Evolutionary conservation across 129 eudicot species (phyloP), one percentile per base, ranked within the genome.

Genomic region (Logfia minima): DNA sequence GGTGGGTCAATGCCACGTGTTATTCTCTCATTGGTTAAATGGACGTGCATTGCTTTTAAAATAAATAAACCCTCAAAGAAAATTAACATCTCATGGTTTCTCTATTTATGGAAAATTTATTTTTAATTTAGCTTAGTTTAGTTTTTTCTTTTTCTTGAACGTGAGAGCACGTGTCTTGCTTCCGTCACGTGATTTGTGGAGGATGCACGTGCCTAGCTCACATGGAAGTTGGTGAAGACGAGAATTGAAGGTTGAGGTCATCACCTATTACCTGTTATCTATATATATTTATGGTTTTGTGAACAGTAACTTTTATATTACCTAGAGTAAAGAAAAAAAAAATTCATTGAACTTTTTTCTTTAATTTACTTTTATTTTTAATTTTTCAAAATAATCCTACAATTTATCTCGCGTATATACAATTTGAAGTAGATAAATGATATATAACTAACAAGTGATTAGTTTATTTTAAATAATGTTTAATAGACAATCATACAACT

Each of bases 1-100:
- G 84, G 84, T 80, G 75, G 75, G 80, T 80, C 84, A 80, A 80
- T 80, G 83, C 73, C 79, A 80, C 71, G 63, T 68, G 84, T 17
- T 58, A 68, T 19, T 41, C 28, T 39, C 8, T 43, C 0, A 80
- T 67, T 74, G 75, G 76, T 0, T 22, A 21, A 4, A 9, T 16
- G 37, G 77, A 70, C 76, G 82, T 78, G 71, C 75, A 41, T 45
- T 74, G 53, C 26, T 28, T 72, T 74, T 55, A 72, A 4, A 14
- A 8, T 32, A 34, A 53, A 45, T 59, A 60, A 63, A 6, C 8
- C 39, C 58, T 19, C 58, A 32, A 32, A 28, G 31, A 45, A 65
- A 63, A 62, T 56, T 74, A 66, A 13, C 29, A 24, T 65, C 24
- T 3, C 55, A 56, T 55, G 66, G 63, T 69, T 69, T 41, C 48